phyloP scores from a whole-genome alignment of 306 rosid species.

The Vigna hirtella region DNA sequence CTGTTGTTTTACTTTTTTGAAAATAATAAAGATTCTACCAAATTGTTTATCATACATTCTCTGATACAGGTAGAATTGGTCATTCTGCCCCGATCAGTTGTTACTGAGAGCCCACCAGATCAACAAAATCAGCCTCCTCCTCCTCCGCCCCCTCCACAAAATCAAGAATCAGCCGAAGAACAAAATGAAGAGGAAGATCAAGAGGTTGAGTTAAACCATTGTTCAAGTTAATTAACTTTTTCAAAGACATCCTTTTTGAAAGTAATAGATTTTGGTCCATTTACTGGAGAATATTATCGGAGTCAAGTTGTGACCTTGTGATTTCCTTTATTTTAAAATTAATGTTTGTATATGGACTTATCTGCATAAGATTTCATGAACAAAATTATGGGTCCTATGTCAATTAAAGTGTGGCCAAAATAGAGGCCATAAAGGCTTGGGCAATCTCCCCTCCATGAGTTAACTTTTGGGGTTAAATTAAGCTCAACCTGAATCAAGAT shows the following conservation, averaged over 20 bases:
- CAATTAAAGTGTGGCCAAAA: neutral
- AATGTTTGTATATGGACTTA: slow-evolving; percentile 41
- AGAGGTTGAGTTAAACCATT: slow-evolving; percentile 62
- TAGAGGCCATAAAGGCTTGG: neutral
- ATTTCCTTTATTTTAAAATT: slow-evolving; percentile 38
- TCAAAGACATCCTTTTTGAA: slow-evolving; percentile 19
- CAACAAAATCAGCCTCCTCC: slow-evolving; percentile 97
- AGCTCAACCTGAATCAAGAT: neutral
- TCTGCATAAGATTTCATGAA: slow-evolving; percentile 16
- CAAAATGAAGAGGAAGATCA: slow-evolving; percentile 83
- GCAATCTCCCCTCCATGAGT: neutral
- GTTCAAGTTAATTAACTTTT: slow-evolving; percentile 35
- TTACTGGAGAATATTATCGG: slow-evolving; percentile 29
- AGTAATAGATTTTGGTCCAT: slow-evolving; percentile 19
- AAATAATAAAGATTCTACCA: slow-evolving; percentile 29
- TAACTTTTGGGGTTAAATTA: neutral
- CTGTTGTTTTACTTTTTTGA: slow-evolving; percentile 8
- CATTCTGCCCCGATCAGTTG: slow-evolving; percentile 82
- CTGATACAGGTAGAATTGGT: slow-evolving; percentile 88
- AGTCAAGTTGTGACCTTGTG: slow-evolving; percentile 22
- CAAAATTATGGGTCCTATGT: neutral
- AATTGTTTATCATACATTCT: slow-evolving; percentile 38
- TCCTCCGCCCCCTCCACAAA: slow-evolving; percentile 97
- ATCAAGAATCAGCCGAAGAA: slow-evolving; percentile 88
- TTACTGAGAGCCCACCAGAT: slow-evolving; percentile 86